Base-by-base conservation (phyloP, 2,329 filamentous ascomycete species). In the Monosporascus sp. region DNA sequence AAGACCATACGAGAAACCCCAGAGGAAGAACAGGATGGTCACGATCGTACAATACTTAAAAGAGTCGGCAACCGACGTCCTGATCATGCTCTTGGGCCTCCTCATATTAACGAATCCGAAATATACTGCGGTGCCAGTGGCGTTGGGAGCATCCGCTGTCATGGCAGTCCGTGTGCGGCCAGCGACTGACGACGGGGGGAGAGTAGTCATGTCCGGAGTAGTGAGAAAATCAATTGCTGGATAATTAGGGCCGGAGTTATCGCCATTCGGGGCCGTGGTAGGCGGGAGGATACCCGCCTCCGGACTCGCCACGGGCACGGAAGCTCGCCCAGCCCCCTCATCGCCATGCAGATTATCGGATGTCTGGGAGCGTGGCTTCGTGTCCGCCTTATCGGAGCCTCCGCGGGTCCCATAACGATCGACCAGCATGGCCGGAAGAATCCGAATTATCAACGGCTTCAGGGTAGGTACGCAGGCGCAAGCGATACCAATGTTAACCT, bases 381-480 rank as follows among this genome's bases (percentile, higher is more conserved):
- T 67, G 40, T 66, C 63, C 17, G 56, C 54, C 11, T 64, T 67
- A 14, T 63, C 63, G 5, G 67, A 66, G 43, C 57, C 66, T 31
- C 61, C 64, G 5, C 65, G 59, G 16, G 74, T 77, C 44, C 74
- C 74, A 55, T 81, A 66, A 0, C 77, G 77, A 52, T 82, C 79
- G 57, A 81, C 69, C 9, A 84, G 66, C 73, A 84, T 81, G 20
- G 74, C 69, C 2, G 82, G 82, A n/a, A 84, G 70, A 50, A 84
- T 76, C 55, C 78, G 78, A 59, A 89, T 82, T 52, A 93, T 85
- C 7, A 97, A 76, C 1, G 93, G 92, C 67, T 97, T 97, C 57
- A 97, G 74, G 0, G 88, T 93, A 8, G 93, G 93, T n/a, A 97
- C 88, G 63, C 91, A 96, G 43, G 88, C 92, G 66, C 90, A 96